Evolutionary conservation across 441 rosid genomes (phyloP).

Genomic region (Arabidopsis lyrata): DNA sequence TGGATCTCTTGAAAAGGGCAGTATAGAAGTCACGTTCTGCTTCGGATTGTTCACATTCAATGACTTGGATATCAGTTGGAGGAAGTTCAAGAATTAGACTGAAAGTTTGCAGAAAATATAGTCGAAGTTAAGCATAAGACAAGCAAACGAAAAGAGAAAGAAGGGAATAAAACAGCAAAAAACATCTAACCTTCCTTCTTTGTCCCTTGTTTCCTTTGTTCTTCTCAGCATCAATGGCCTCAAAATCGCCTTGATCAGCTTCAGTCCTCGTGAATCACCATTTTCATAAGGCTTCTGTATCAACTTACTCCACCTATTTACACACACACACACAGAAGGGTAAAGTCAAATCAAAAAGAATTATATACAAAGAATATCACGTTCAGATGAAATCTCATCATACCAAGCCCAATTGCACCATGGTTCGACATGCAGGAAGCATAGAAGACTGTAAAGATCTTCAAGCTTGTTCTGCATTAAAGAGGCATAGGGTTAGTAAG

Average conservation of each 20-base stretch:
- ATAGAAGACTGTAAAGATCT: constrained; percentile 73
- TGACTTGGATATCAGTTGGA: constrained; percentile 62
- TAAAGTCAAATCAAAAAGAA: not conserved
- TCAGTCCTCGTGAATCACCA: constrained; percentile 70
- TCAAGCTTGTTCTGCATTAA: constrained; percentile 67
- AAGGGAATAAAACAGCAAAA: not conserved
- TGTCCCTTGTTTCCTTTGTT: constrained; percentile 74
- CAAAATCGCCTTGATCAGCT: constrained; percentile 66
- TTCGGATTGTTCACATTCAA: constrained; percentile 71
- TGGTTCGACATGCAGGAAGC: constrained; percentile 82
- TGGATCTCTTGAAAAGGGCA: constrained; percentile 73
- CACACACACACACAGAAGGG: constrained; percentile 17
- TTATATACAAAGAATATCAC: not conserved
- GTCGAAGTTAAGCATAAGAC: constrained; percentile 9
- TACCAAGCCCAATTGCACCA: constrained; percentile 87
- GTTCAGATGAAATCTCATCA: constrained; percentile 17
- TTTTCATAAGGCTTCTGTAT: constrained; percentile 74
- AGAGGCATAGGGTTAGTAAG: constrained; percentile 20
- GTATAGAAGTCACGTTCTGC: constrained; percentile 68
- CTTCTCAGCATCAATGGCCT: constrained; percentile 79
- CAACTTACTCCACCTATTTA: constrained; percentile 68
- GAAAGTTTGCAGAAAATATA: constrained; percentile 26
- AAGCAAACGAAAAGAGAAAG: not conserved
- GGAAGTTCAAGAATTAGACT: constrained; percentile 82
- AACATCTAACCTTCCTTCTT: constrained; percentile 59